These are phyloP conservation scores for Symbiotaphrina buchneri DNA, from an alignment of 495 filamentous ascomycete species.

Conservation along the genomic window DNA sequence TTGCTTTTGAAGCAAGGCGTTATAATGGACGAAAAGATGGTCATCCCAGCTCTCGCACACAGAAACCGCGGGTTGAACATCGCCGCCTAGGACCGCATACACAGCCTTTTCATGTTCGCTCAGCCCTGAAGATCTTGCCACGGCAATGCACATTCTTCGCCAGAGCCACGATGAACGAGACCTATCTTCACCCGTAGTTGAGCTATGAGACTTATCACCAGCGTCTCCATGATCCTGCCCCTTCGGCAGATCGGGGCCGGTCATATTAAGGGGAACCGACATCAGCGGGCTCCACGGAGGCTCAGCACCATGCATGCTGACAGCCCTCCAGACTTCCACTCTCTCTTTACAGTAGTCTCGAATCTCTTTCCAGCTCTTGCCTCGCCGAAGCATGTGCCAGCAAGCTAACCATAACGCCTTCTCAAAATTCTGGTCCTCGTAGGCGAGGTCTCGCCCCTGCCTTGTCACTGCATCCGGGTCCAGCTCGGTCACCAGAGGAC, in stretches of 20 bases:
- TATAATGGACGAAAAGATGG: conserved; percentile 75
- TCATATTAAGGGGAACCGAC: conserved; percentile 7
- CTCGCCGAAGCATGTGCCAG: conserved; percentile 72
- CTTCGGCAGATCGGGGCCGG: conserved; percentile 12
- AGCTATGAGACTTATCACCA: conserved; percentile 5
- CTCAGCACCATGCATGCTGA: conserved; percentile 33
- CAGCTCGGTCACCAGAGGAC: conserved; percentile 59
- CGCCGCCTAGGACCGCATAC: conserved; percentile 70
- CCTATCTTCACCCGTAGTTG: conserved; percentile 8
- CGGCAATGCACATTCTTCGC: conserved; percentile 60
- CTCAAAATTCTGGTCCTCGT: conserved; percentile 68
- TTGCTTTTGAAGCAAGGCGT: conserved; percentile 46
- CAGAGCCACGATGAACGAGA: conserved; percentile 45
- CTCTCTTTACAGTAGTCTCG: conserved; percentile 59
- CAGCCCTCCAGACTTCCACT: conserved; percentile 68
- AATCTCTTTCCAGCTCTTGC: conserved; percentile 45
- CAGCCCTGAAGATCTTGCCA: conserved; percentile 41
- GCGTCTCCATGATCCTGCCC: background rate
- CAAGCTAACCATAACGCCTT: conserved; percentile 68
- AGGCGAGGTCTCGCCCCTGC: conserved; percentile 48
- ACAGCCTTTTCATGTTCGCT: conserved; percentile 71
- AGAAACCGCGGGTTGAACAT: conserved; percentile 49
- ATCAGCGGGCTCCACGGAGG: conserved; percentile 16
- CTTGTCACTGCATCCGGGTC: conserved; percentile 78
- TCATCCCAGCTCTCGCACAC: conserved; percentile 75